Evolutionary conservation across 208 protist species (phyloP).

Genomic region (Leptomonas pyrrhocoris): DNA sequence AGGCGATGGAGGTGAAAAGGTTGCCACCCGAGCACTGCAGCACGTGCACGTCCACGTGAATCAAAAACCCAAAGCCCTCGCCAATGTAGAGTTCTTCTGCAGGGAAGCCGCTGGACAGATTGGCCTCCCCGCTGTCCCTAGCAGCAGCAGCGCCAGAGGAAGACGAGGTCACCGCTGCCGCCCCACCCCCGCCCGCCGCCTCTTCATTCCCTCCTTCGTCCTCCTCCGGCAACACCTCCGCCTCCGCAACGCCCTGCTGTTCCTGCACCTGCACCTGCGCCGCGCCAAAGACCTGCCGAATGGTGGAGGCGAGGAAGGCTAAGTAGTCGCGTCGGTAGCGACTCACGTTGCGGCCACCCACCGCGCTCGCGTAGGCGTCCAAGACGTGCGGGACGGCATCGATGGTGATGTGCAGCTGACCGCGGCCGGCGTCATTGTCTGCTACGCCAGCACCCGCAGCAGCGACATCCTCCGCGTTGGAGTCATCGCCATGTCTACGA

Average conservation of each 20-base stretch:
- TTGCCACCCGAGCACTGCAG: slow-evolving; percentile 72
- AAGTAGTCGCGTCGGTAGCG: slow-evolving; percentile 73
- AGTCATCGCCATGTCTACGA: slow-evolving; percentile 13
- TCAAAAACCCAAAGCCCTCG: slow-evolving; percentile 68
- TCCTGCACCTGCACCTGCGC: slow-evolving; percentile 60
- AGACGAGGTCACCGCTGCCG: slow-evolving; percentile 14
- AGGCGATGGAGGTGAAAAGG: slow-evolving; percentile 45
- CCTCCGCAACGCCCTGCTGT: slow-evolving; percentile 67
- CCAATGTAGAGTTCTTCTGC: slow-evolving; percentile 73
- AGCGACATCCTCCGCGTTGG: slow-evolving; percentile 12
- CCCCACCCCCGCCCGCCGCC: slow-evolving; percentile 2
- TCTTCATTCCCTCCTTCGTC: not conserved
- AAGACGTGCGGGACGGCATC: slow-evolving; percentile 71
- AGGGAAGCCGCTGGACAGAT: slow-evolving; percentile 46
- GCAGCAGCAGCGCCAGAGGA: not conserved
- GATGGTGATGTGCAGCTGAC: slow-evolving; percentile 66
- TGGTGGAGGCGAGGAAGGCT: slow-evolving; percentile 48
- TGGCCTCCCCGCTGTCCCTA: slow-evolving; percentile 2
- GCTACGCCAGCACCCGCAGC: not conserved
- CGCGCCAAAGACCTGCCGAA: slow-evolving; percentile 75
- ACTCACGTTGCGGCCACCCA: slow-evolving; percentile 45
- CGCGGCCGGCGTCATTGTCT: slow-evolving; percentile 16
- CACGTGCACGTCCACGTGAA: slow-evolving; percentile 87
- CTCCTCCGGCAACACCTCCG: slow-evolving; percentile 38
- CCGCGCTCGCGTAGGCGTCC: slow-evolving; percentile 57